phyloP scores from a whole-genome alignment of 2,329 filamentous ascomycete genomes.

The Coniochaeta sp. region DNA sequence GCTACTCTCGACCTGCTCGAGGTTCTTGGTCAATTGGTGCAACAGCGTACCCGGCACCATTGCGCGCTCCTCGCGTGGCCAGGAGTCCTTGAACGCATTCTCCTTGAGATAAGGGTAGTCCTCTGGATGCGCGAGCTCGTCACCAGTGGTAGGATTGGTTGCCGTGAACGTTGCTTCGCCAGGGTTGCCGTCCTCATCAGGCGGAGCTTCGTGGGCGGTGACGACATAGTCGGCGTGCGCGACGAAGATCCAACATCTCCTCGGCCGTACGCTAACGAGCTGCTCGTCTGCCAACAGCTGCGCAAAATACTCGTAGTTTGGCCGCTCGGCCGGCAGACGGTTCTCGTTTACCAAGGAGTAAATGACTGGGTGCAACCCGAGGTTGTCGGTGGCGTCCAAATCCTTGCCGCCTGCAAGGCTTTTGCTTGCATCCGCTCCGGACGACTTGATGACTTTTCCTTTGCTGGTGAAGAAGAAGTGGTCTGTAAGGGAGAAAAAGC shows the following conservation, averaged over 20 bases:
- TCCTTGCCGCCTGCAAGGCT: conserved; percentile 22
- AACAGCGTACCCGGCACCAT: conserved; percentile 42
- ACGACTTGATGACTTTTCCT: conserved; percentile 27
- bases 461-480: conserved; percentile 52
- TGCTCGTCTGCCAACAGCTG: conserved; percentile 47
- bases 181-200: conserved; percentile 22
- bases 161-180: conserved; percentile 12
- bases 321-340: conserved; percentile 47
- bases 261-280: conserved; percentile 45
- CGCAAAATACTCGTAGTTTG: conserved; percentile 55
- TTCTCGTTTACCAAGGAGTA: conserved; percentile 48
- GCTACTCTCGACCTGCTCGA: conserved; percentile 48
- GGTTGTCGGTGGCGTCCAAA: conserved; percentile 34
- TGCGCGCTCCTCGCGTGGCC: conserved; percentile 32
- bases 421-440: neutral
- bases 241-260: conserved; percentile 53
- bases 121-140: conserved; percentile 29
- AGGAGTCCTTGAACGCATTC: conserved; percentile 43
- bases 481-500: conserved; percentile 26
- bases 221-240: conserved; percentile 41
- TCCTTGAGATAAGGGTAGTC: conserved; percentile 50
- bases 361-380: conserved; percentile 51
- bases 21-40: conserved; percentile 49
- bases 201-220: conserved; percentile 23
- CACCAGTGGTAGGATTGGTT: conserved; percentile 32